Evolutionary conservation across 2,329 filamentous ascomycete species (phyloP).

Genomic region (Arthrobotrys sinensis): DNA sequence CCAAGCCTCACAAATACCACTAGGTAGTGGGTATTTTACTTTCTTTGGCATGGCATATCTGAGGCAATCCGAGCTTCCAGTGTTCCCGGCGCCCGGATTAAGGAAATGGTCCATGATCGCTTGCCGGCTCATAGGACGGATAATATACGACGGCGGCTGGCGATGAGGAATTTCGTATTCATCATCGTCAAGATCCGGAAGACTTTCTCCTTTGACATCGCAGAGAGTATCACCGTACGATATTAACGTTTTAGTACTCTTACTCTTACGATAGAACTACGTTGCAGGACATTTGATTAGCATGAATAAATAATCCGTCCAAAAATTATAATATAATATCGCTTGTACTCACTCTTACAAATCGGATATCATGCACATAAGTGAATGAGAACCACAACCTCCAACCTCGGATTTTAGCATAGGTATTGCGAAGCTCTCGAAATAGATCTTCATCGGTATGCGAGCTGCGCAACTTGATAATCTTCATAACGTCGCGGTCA

Average conservation of each 20-base stretch:
- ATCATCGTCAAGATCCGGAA: not conserved
- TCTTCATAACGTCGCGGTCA: not conserved
- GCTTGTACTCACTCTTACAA: not conserved
- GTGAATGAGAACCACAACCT: not conserved
- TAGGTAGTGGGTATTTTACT: not conserved
- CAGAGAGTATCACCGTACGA: not conserved
- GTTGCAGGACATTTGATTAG: no score
- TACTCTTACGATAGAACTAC: not conserved
- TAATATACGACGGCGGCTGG: not conserved
- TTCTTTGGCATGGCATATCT: slow-evolving; percentile 19
- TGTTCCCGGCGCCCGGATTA: not conserved
- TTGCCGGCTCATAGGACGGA: not conserved
- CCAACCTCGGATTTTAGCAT: not conserved
- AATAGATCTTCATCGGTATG: not conserved
- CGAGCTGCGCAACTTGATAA: slow-evolving; percentile 68
- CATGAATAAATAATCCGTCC: no score
- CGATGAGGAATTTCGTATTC: not conserved
- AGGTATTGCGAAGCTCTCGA: not conserved
- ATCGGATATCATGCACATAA: not conserved
- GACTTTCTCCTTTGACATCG: not conserved
- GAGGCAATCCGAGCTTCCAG: not conserved
- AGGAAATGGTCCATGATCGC: not conserved
- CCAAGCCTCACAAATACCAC: not conserved
- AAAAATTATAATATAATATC: no score
- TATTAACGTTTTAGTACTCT: no score